A percentile compares a stretch with the other conserved stretches of the same genome.
These are phyloP conservation scores for Vigna angularis DNA, from an alignment of 306 rosid genomes.

Conservation along the genomic window DNA sequence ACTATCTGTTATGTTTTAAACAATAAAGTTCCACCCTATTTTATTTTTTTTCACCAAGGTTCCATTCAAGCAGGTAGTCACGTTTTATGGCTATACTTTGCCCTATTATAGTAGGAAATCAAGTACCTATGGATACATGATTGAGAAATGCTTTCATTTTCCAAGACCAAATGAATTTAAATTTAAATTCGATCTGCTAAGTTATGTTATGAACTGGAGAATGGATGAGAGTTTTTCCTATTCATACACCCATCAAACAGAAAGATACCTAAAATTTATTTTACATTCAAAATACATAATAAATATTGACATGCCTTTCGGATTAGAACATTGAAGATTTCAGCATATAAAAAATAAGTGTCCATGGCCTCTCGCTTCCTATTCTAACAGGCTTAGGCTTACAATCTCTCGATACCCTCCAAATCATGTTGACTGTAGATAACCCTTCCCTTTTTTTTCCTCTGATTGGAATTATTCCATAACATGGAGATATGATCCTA, in stretches of 20 bases:
- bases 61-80: slow-evolving; percentile 10
- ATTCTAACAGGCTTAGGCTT: slow-evolving; percentile 5
- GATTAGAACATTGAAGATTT: slow-evolving; percentile 25
- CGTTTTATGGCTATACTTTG: not conserved
- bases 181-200: slow-evolving; percentile 3
- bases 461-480: slow-evolving; percentile 17
- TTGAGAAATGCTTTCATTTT: not conserved
- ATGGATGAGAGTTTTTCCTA: not conserved
- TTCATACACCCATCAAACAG: not conserved
- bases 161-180: not conserved
- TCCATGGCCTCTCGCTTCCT: slow-evolving; percentile 27
- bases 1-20: not conserved
- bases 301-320: not conserved
- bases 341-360: slow-evolving; percentile 17
- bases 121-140: not conserved
- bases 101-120: not conserved
- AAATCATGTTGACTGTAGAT: slow-evolving; percentile 3
- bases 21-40: not conserved
- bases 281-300: not conserved
- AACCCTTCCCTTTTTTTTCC: not conserved
- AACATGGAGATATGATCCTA: not conserved
- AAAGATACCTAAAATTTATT: slow-evolving; percentile 13
- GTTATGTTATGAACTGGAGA: not conserved
- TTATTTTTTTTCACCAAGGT: not conserved
- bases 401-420: slow-evolving; percentile 1